These are phyloP conservation scores for Aspergillus terreus DNA, from an alignment of 2,329 filamentous ascomycete genomes.

Conservation along the genomic window DNA sequence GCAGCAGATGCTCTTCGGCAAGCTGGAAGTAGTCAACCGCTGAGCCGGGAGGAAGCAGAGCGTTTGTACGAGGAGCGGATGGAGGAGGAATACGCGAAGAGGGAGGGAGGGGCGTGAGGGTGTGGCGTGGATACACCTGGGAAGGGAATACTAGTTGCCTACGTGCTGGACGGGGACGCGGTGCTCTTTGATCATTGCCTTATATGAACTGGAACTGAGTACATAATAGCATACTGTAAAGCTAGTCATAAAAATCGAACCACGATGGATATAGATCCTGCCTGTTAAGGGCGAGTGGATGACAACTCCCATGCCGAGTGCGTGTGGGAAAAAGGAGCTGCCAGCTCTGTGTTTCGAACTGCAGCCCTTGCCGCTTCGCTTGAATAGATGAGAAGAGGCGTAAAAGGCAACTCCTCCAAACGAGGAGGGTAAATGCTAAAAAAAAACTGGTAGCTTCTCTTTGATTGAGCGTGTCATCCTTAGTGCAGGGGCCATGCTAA, in stretches of 20 bases:
- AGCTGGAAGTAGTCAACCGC: not conserved
- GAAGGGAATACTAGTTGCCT: too few relatives aligned
- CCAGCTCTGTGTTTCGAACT: too few relatives aligned
- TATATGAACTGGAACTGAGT: too few relatives aligned
- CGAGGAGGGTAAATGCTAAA: constrained; percentile 12
- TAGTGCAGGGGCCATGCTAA: constrained; percentile 84
- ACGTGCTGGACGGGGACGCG: too few relatives aligned
- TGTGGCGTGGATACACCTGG: not conserved
- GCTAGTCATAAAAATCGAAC: too few relatives aligned
- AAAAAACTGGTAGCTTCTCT: constrained; percentile 72
- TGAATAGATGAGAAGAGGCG: too few relatives aligned
- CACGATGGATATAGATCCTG: too few relatives aligned
- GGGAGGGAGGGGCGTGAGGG: constrained; percentile 39
- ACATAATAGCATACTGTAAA: too few relatives aligned
- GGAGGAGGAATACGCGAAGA: constrained; percentile 46
- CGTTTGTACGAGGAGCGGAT: constrained; percentile 44
- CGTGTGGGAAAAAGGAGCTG: not conserved
- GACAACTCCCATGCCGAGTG: too few relatives aligned
- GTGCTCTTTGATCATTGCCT: too few relatives aligned
- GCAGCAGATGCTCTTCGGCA: not conserved
- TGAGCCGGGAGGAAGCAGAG: constrained; percentile 43
- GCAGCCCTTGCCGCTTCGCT: too few relatives aligned
- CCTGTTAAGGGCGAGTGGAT: too few relatives aligned
- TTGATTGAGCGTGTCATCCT: constrained; percentile 90
- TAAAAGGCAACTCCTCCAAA: constrained; percentile 12